Conservation (phyloP, 1,139 yeast genomes). For the Candida sp. region DNA sequence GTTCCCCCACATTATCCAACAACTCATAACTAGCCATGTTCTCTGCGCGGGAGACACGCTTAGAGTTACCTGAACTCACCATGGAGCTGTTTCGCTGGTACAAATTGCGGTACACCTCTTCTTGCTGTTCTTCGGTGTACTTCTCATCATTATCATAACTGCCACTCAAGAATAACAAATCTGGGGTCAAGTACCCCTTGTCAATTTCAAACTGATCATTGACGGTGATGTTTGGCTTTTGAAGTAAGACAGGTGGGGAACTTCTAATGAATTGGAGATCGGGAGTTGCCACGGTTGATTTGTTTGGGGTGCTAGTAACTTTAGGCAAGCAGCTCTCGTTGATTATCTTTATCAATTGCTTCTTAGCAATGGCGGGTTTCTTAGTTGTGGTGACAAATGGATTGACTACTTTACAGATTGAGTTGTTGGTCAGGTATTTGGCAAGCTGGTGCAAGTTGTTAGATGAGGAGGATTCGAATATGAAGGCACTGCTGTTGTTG, state of each 20-base stretch:
- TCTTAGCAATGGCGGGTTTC: neutral
- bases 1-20: neutral
- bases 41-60: neutral
- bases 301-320: neutral
- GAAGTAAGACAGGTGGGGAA: conserved; percentile 8
- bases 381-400: conserved; percentile 6
- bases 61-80: conserved; percentile 4
- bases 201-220: conserved; percentile 20
- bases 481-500: neutral
- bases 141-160: neutral
- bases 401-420: conserved; percentile 2
- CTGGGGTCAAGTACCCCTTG: conserved; percentile 24
- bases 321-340: conserved; percentile 8
- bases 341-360: conserved; percentile 7
- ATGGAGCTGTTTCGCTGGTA: conserved; percentile 14
- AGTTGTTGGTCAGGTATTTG: neutral
- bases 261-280: conserved; percentile 7
- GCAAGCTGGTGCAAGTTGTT: neutral
- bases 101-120: conserved; percentile 15
- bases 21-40: neutral
- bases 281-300: neutral
- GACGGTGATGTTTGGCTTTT: neutral
- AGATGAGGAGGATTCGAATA: conserved; percentile 7
- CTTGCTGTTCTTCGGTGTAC: conserved; percentile 7
- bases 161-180: conserved; percentile 8